phyloP scores from a whole-genome alignment of 805 yeast species.

The Myxozyma sirexii region DNA sequence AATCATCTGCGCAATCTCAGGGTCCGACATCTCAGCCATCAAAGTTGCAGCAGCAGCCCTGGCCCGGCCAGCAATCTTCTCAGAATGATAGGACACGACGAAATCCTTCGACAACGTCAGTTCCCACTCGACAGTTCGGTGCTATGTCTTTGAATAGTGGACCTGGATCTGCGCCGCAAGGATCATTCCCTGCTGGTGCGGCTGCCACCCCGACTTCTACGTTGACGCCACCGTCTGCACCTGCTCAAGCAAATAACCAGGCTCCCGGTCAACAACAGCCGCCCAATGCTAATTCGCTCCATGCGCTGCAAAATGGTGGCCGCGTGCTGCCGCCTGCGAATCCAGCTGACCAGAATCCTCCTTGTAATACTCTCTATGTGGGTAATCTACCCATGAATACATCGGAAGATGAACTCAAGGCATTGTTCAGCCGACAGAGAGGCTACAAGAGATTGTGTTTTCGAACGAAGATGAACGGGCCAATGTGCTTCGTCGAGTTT shows the following conservation, averaged over 20 bases:
- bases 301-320: constrained; percentile 46
- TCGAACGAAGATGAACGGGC: constrained; percentile 84
- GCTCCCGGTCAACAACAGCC: constrained; percentile 6
- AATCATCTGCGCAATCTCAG: not conserved
- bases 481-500: constrained; percentile 99
- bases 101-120: not conserved
- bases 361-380: constrained; percentile 94
- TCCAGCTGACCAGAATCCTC: constrained; percentile 99
- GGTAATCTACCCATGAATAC: constrained; percentile 98
- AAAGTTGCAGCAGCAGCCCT: not conserved
- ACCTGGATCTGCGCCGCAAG: not conserved
- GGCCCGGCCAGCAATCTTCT: constrained; percentile 16
- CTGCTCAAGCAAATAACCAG: not conserved
- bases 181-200: constrained; percentile 1
- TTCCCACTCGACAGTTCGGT: constrained; percentile 14
- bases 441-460: constrained; percentile 93
- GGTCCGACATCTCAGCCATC: not conserved
- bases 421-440: constrained; percentile 80
- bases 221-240: constrained; percentile 1
- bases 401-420: constrained; percentile 86
- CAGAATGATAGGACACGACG: constrained; percentile 11
- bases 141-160: constrained; percentile 6
- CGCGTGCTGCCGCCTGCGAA: constrained; percentile 63
- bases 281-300: constrained; percentile 36
- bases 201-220: constrained; percentile 4